Evolutionary conservation across 1,284 basidiomycete species (phyloP).

Genomic region (Hymenochaete sp.): DNA sequence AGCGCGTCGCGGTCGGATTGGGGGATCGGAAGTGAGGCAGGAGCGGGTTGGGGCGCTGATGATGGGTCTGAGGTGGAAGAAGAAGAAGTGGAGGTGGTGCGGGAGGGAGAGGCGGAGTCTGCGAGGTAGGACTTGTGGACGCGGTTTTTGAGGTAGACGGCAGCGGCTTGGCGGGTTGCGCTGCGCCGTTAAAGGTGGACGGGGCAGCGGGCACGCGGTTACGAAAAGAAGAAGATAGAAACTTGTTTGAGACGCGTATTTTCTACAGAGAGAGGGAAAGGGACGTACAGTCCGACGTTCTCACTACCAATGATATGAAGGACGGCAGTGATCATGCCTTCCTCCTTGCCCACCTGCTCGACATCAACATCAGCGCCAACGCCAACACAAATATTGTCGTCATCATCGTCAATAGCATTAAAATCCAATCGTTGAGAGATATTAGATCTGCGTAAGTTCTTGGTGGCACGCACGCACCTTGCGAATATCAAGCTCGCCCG

Average conservation of each 20-base stretch:
- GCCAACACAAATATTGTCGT: conserved; percentile 2
- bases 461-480: conserved; percentile 42
- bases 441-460: too few species aligned
- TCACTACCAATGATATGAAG: conserved; percentile 75
- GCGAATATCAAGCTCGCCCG: conserved; percentile 75
- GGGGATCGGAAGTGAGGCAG: conserved; percentile 54
- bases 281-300: conserved; percentile 65
- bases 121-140: conserved; percentile 54
- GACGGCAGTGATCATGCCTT: conserved; percentile 71
- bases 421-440: too few species aligned
- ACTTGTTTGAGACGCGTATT: conserved; percentile 34
- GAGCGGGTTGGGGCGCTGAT: conserved; percentile 28
- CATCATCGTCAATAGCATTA: too few species aligned
- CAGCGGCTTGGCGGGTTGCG: conserved; percentile 68
- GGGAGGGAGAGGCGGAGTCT: conserved; percentile 29
- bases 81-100: too few species aligned
- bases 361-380: conserved; percentile 6
- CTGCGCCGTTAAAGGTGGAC: conserved; percentile 34
- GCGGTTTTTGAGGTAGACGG: conserved; percentile 83
- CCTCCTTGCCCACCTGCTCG: conserved; percentile 58
- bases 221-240: too few species aligned
- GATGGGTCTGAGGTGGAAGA: too few species aligned
- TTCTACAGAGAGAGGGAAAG: conserved; percentile 9
- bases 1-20: conserved; percentile 61
- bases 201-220: too few species aligned